These are phyloP conservation scores for Adenanthera pavonina DNA, from an alignment of 306 rosid species.

Conservation along the genomic window DNA sequence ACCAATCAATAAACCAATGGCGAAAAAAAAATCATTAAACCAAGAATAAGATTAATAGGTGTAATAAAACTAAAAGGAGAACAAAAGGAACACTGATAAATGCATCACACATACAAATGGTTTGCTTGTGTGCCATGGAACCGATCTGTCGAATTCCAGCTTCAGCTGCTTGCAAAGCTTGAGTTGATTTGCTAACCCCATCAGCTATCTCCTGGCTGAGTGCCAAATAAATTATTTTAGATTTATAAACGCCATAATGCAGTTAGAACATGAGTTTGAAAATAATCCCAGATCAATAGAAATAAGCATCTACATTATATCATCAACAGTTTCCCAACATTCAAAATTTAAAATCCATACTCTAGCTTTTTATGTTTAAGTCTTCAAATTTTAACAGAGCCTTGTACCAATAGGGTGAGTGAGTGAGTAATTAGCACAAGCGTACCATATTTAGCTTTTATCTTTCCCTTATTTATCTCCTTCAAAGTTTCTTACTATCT, in stretches of 20 bases:
- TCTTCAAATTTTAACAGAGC: not conserved
- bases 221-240: constrained; percentile 35
- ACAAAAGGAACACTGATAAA: constrained; percentile 25
- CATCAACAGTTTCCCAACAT: constrained; percentile 22
- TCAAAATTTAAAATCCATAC: constrained; percentile 15
- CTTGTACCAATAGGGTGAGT: not conserved
- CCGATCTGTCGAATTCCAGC: constrained; percentile 88
- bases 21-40: constrained; percentile 6
- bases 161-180: constrained; percentile 91
- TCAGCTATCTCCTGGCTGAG: constrained; percentile 91
- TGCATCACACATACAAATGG: constrained; percentile 70
- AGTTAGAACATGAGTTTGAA: constrained; percentile 16
- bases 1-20: no score
- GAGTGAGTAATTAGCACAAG: not conserved
- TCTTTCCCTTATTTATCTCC: not conserved
- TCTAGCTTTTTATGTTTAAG: not conserved
- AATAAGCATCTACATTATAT: constrained; percentile 11
- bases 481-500: not conserved
- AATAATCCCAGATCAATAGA: constrained; percentile 4
- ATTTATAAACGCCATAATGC: constrained; percentile 11
- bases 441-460: no score
- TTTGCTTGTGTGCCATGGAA: constrained; percentile 76
- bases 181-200: constrained; percentile 85
- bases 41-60: constrained; percentile 6
- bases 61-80: not conserved